A percentile compares a stretch with the other conserved stretches of the same genome.
Conservation (phyloP, 2,329 filamentous ascomycete genomes). For the Hypomyces perniciosus region DNA sequence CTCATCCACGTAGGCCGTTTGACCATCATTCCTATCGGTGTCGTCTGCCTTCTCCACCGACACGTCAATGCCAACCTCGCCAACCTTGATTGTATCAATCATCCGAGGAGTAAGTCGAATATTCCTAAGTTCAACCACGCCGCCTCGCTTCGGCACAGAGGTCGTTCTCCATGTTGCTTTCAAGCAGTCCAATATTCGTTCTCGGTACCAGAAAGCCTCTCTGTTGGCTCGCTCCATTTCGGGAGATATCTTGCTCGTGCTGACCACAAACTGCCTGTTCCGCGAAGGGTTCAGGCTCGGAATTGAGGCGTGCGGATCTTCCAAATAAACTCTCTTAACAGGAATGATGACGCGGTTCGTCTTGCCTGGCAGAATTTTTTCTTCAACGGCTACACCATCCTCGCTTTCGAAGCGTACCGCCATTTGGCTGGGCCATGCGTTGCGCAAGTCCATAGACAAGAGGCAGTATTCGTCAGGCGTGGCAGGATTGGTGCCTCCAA, state of each 20-base stretch:
- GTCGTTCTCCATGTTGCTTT: constrained; percentile 64
- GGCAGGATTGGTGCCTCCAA: constrained; percentile 28
- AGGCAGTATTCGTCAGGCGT: constrained; percentile 65
- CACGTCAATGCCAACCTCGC: constrained; percentile 67
- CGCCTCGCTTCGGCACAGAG: constrained; percentile 47
- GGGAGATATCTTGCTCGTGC: constrained; percentile 68
- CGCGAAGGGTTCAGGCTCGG: constrained; percentile 73
- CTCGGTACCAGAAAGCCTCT: constrained; percentile 88
- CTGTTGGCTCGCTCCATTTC: constrained; percentile 71
- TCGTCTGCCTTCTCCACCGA: constrained; percentile 36
- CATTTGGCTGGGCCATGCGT: constrained; percentile 81
- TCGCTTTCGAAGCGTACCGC: constrained; percentile 55
- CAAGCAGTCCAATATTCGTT: constrained; percentile 67
- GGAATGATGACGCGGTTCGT: constrained; percentile 71
- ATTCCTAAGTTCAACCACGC: constrained; percentile 68
- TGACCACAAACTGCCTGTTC: constrained; percentile 91
- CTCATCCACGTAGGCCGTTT: constrained; percentile 33
- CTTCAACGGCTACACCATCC: constrained; percentile 43
- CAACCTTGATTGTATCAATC: constrained; percentile 75
- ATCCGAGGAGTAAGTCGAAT: constrained; percentile 70
- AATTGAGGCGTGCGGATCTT: constrained; percentile 71
- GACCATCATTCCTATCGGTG: constrained; percentile 15
- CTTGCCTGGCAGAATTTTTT: constrained; percentile 58
- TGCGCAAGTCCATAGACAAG: constrained; percentile 76
- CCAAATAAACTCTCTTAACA: constrained; percentile 66